These are phyloP conservation scores for Microsporum ferrugineum DNA, from an alignment of 2,329 filamentous ascomycete species.

Conservation along the genomic window DNA sequence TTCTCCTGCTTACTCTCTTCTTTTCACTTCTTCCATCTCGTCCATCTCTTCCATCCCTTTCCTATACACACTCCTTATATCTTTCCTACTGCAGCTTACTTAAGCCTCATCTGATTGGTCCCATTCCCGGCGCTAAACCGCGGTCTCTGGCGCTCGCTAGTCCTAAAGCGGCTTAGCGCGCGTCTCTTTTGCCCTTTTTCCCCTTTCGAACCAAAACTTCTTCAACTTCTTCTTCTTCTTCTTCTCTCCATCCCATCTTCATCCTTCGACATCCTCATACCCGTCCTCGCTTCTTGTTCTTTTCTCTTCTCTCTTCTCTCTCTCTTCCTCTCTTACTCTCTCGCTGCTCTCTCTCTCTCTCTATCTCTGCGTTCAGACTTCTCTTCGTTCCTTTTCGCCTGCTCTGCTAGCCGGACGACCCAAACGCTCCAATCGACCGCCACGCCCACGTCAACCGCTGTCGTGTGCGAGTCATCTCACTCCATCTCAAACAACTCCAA, in stretches of 20 bases:
- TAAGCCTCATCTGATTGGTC: slow-evolving; percentile 1
- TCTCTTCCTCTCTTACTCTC: slow-evolving; percentile 8
- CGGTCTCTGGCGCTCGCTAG: background rate
- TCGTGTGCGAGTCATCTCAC: slow-evolving; percentile 17
- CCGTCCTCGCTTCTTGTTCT: slow-evolving; percentile 12
- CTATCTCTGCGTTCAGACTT: slow-evolving; percentile 4
- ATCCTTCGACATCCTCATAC: slow-evolving; percentile 8
- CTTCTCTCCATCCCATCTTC: slow-evolving; percentile 13
- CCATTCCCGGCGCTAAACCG: background rate
- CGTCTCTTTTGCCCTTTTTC: slow-evolving; percentile 3
- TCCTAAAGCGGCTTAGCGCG: slow-evolving; percentile 1
- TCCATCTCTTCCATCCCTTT: background rate
- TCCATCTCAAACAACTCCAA: background rate
- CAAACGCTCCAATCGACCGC: background rate
- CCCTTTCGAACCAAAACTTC: background rate
- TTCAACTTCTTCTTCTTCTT: slow-evolving; percentile 15
- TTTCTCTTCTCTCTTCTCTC: slow-evolving; percentile 11
- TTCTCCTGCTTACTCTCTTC: background rate
- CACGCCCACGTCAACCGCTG: slow-evolving; percentile 7
- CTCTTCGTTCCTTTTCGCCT: slow-evolving; percentile 5
- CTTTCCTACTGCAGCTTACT: background rate
- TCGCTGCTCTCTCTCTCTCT: slow-evolving; percentile 5
- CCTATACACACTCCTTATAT: background rate
- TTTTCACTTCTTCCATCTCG: background rate
- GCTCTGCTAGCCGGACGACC: slow-evolving; percentile 4